phyloP scores from a whole-genome alignment of 768 basidiomycete species.

The Lentinus tigrinus region DNA sequence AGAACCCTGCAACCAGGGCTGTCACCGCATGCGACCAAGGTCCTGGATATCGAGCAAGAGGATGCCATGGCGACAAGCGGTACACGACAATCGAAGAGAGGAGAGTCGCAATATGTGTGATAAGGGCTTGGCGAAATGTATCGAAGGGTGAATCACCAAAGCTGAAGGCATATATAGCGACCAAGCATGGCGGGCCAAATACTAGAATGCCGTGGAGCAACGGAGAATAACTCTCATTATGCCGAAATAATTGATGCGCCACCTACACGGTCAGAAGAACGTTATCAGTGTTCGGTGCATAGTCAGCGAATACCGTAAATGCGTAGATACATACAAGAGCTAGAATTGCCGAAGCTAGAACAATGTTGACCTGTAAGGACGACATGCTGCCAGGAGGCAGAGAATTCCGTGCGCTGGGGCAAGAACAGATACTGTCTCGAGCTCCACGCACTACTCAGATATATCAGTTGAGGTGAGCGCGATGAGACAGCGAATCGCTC shows the following conservation, averaged over 20 bases:
- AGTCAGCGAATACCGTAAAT: too few relatives aligned
- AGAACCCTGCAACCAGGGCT: slow-evolving; percentile 7
- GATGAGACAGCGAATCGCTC: too few relatives aligned
- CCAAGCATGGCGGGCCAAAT: not conserved
- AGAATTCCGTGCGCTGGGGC: too few relatives aligned
- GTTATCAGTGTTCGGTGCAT: too few relatives aligned
- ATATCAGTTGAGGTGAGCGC: too few relatives aligned
- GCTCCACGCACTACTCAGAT: too few relatives aligned
- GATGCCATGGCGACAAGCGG: slow-evolving; percentile 25
- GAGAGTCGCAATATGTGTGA: slow-evolving; percentile 3
- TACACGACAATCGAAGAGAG: slow-evolving; percentile 16
- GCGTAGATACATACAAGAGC: too few relatives aligned
- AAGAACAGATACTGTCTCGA: too few relatives aligned
- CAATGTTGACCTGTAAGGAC: too few relatives aligned
- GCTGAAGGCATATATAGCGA: not conserved
- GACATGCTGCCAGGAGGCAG: too few relatives aligned
- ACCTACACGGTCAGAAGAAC: not conserved
- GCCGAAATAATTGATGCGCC: not conserved
- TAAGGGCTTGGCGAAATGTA: not conserved
- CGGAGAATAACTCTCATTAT: not conserved
- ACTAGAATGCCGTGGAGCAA: not conserved
- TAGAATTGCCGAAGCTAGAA: too few relatives aligned
- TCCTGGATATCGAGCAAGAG: slow-evolving; percentile 24
- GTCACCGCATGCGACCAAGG: slow-evolving; percentile 16
- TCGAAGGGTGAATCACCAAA: not conserved